Percentiles rank a stretch among this genome's conserved stretches.
Conservation (phyloP, 371 early-diverging fungal species). For the Conidiobolus incongruus region DNA sequence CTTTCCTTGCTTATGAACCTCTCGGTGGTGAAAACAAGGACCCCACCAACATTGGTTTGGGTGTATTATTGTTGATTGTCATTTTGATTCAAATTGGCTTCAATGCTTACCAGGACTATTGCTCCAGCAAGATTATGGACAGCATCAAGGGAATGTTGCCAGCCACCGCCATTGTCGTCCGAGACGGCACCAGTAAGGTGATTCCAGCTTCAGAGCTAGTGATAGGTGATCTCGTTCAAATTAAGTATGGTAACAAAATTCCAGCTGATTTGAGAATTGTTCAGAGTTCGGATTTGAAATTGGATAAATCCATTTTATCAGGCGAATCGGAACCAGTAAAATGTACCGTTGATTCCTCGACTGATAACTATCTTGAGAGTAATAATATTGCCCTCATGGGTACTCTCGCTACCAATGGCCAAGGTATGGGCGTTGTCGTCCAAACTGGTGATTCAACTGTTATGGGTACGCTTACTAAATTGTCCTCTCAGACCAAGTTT, state of each 20-base stretch:
- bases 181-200: constrained; percentile 29
- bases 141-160: constrained; percentile 58
- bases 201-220: constrained; percentile 52
- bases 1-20: constrained; percentile 12
- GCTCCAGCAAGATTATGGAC: constrained; percentile 73
- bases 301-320: constrained; percentile 73
- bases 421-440: not conserved
- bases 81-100: constrained; percentile 1
- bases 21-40: constrained; percentile 14
- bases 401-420: constrained; percentile 53
- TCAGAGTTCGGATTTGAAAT: constrained; percentile 46
- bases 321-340: constrained; percentile 61
- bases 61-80: constrained; percentile 9
- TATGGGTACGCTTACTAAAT: constrained; percentile 59
- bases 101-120: constrained; percentile 65
- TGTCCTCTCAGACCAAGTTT: constrained; percentile 45
- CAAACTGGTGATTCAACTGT: constrained; percentile 30
- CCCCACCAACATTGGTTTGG: constrained; percentile 12
- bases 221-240: constrained; percentile 62
- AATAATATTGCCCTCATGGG: constrained; percentile 79
- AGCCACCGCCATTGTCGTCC: constrained; percentile 32
- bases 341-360: constrained; percentile 36
- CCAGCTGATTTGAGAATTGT: constrained; percentile 74
- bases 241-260: constrained; percentile 67
- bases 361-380: constrained; percentile 24